phyloP scores from a whole-genome alignment of 257 asterid genomes.

The Hygrophila difformis region DNA sequence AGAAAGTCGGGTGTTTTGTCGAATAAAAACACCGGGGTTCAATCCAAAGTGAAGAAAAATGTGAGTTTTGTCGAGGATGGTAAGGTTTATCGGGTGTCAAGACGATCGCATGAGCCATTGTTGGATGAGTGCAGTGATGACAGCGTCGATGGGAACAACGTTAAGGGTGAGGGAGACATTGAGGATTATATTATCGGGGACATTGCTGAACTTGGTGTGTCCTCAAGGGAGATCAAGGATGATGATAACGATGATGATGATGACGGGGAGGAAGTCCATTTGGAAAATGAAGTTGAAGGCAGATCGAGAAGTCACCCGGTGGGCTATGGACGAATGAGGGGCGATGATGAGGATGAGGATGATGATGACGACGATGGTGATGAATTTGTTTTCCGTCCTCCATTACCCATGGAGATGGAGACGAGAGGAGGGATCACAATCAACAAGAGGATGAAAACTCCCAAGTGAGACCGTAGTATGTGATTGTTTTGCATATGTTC shows the following conservation, averaged over 20 bases:
- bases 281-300: slow-evolving; percentile 27
- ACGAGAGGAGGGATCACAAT: too few relatives aligned
- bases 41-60: slow-evolving; percentile 44
- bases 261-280: slow-evolving; percentile 24
- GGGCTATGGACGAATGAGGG: too few relatives aligned
- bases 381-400: too few relatives aligned
- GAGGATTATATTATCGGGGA: slow-evolving; percentile 25
- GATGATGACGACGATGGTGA: too few relatives aligned
- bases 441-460: too few relatives aligned
- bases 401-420: too few relatives aligned
- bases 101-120: slow-evolving; percentile 13
- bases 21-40: slow-evolving; percentile 20
- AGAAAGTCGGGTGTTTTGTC: slow-evolving; percentile 19
- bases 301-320: slow-evolving; percentile 2
- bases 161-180: slow-evolving; percentile 21
- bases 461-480: too few relatives aligned
- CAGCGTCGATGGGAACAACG: slow-evolving; percentile 19
- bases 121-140: slow-evolving; percentile 24
- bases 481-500: too few relatives aligned
- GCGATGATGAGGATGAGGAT: too few relatives aligned
- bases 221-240: slow-evolving; percentile 22
- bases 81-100: slow-evolving; percentile 25
- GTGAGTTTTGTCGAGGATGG: slow-evolving; percentile 60
- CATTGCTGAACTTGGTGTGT: slow-evolving; percentile 39
- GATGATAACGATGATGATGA: slow-evolving; percentile 13